Base-by-base conservation (phyloP, 768 basidiomycete species). In the Suillus lakei region DNA sequence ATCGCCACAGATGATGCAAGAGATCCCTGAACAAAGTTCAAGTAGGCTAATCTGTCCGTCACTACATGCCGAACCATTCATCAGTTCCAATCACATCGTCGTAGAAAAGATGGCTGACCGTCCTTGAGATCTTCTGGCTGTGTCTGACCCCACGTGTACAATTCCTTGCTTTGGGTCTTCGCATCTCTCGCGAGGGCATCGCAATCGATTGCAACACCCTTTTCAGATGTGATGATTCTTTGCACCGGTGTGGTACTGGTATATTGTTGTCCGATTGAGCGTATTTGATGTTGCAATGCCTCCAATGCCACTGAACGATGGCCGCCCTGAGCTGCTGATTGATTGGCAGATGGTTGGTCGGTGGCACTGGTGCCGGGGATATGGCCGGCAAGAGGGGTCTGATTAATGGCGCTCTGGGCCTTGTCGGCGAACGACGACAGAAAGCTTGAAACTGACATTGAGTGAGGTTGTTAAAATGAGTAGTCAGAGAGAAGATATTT, bases 121-220 rank as follows among this genome's bases (percentile, higher is more conserved):
- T 93, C 93, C 71, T 86, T 93, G 74, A 95, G 66, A 80, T 95
- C 93, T 23, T 84, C 82, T 6, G 78, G 75, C 70, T 94, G 90
- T 1, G 73, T 71, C 74, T 94, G 92, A 15, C 93, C 93, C 93
- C 93, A 95, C 16, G 85, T 86, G 70, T 93, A 95, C 30, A 95
- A 79, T 66, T 95, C 94, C 77, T 94, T 95, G 83, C 91, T 92
- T 73, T 89, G 87, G 1, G 85, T 78, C 73, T 93, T 89, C 9
- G 83, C 72, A 70, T 93, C 88, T 68, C 90, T 86, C 4, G 88
- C 81, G 36, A 89, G 76, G 64, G 82, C 83, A 68, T 93, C 90
- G 70, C 86, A 84, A 75, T 92, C 91, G 68, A 95, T 83, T 23
- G 90, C 88, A 18, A 94, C 80, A 5, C 93, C 90, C 75, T 95